Base-by-base conservation (phyloP, 129 eudicot species). In the Arctium minus region DNA sequence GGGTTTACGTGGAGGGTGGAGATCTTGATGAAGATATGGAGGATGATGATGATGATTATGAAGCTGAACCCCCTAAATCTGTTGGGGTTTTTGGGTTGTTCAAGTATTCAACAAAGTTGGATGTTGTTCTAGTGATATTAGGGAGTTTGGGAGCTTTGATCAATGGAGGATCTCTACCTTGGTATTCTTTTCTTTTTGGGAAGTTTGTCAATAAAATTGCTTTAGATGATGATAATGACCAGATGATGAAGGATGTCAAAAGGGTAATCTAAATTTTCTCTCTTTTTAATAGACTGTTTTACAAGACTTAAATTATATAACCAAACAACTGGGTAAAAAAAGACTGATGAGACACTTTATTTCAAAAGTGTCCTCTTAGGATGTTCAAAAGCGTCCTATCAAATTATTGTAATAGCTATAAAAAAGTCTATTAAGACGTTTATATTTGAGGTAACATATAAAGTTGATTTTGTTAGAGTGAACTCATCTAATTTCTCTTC, bases 91-190 rank as follows among this genome's bases (percentile, higher is more conserved):
- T 93, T 67, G 84, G 88, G 56, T 77, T 93, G 77, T 93, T 93
- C 65, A 88, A 86, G 81, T 93, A 89, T 73, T 88, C 97, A 37
- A 93, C 91, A 44, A 89, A 86, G 70, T 37, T 89, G 50, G 97
- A 93, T 82, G 11, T 89, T 29, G 31, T 91, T 35, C 86, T 93
- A 31, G 86, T 93, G 46, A 53, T 91, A 18, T 79, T 89, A 44
- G 97, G 97, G 22, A 86, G 94, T 84, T 12, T 91, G 64, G 97
- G 97, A 79, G 92, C 96, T 81, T 84, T 93, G 40, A 82, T 93
- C 56, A 89, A 93, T 77, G 97, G 97, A 73, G 97, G 97, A 71
- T 83, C 97, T 83, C 88, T 93, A 73, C 97, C 97, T 81, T 91
- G 92, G 93, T 93, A 91, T 86, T 93, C 97, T 42, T 82, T 76